Evolutionary conservation across 2,329 filamentous ascomycete species (phyloP), one percentile per base, ranked within the genome.

Genomic region (Aciculosporium take): DNA sequence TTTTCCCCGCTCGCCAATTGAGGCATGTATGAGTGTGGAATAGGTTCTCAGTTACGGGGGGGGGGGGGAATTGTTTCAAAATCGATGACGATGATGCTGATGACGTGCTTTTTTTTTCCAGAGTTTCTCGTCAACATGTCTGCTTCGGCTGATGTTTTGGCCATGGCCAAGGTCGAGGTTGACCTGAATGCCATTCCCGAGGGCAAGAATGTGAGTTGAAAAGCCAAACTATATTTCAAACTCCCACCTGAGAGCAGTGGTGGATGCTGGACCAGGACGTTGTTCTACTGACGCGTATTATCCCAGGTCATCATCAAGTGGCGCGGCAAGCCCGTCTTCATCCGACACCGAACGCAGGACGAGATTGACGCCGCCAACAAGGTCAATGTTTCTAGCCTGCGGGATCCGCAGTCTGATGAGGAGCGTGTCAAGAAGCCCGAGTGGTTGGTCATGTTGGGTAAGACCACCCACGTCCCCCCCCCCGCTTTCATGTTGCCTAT

Each of bases 111-210:
- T 28, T 23, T 35, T 53, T 47, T 36, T 47, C 44, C 39, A 98
- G 91, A 98, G 71, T 98, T 98, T 78, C 76, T 98, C 51, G 86
- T 94, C 72, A 98, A 95, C 79, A 96, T 98, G 93, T 93, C 89
- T 58, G 91, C 91, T 49, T 98, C 91, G 48, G 91, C 91, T 67
- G 91, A 98, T 60, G 87, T 98, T 60, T 70, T 98, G 69, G 91
- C 93, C 62, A 93, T 95, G 80, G 91, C 91, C 66, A 98, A 98
- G 81, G 91, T 98, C 55, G 91, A 98, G 73, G 83, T 98, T 55
- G 86, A 94, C 66, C 82, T 98, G 53, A 73, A 72, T 57, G 66
- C 85, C 50, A 96, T 98, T 57, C 91, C 91, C 49, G 89, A 96
- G 74, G 91, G 91, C 76, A 98, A 96, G 84, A 98, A 98, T 72